phyloP scores from a whole-genome alignment of 192 early-diverging fungal genomes.

The Rhizophagus prolifer region DNA sequence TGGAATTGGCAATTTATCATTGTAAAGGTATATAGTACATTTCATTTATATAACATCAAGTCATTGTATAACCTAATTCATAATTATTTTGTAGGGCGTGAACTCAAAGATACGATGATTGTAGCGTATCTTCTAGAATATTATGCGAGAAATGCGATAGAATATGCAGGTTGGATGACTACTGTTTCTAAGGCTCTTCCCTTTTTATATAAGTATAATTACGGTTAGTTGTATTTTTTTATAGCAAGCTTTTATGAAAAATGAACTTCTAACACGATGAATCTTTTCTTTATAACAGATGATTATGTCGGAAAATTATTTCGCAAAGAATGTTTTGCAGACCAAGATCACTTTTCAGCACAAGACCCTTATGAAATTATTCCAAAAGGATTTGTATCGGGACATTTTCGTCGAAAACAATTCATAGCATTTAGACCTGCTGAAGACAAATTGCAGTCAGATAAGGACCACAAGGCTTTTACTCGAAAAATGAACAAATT shows the following conservation, averaged over 20 bases:
- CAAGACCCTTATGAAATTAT: background rate
- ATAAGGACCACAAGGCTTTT: background rate
- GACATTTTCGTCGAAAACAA: background rate
- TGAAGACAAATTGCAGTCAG: background rate
- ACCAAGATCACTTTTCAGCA: background rate
- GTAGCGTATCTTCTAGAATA: background rate
- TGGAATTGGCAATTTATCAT: conserved; percentile 1
- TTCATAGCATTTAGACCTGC: background rate
- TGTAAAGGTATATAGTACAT: background rate
- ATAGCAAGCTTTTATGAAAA: background rate
- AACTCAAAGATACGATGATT: background rate
- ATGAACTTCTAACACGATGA: background rate
- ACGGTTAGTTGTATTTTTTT: background rate
- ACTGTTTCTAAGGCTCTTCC: background rate
- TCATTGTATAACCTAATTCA: too few relatives aligned
- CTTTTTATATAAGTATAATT: background rate
- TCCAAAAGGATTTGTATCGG: background rate
- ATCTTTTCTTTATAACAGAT: background rate
- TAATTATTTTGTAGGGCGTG: background rate
- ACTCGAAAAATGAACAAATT: too few relatives aligned
- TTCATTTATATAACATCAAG: background rate
- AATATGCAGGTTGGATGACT: background rate
- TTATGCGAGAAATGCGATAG: background rate
- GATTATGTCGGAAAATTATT: background rate
- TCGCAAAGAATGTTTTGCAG: background rate